Percentiles rank a stretch among this genome's conserved stretches.
phyloP scores from a whole-genome alignment of 495 filamentous ascomycete genomes.

The Xylaria scruposa region DNA sequence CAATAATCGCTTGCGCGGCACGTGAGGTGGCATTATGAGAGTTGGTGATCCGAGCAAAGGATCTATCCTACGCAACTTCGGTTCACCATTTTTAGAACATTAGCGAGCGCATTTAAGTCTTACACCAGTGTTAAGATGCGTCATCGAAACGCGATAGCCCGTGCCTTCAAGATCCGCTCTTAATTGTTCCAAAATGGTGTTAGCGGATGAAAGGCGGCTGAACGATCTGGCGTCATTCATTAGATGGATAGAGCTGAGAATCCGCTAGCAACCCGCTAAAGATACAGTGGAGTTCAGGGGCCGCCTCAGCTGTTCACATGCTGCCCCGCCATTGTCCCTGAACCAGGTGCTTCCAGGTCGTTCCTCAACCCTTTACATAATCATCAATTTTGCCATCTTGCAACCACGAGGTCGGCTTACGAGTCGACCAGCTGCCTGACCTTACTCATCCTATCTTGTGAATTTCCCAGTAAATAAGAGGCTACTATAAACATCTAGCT shows the following conservation, averaged over 20 bases:
- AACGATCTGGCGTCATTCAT: constrained; percentile 1
- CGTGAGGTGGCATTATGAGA: constrained; percentile 50
- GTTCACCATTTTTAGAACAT: background rate
- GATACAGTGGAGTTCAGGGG: background rate
- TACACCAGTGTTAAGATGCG: constrained; percentile 17
- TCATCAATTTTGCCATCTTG: constrained; percentile 37
- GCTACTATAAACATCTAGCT: background rate
- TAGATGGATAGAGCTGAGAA: background rate
- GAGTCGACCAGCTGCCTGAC: constrained; percentile 34
- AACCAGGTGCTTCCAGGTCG: constrained; percentile 39
- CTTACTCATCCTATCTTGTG: background rate
- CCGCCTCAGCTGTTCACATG: constrained; percentile 8
- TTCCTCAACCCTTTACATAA: constrained; percentile 34
- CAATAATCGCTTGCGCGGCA: constrained; percentile 54
- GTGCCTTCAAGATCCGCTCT: constrained; percentile 30
- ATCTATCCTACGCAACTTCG: background rate
- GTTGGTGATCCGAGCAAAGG: background rate
- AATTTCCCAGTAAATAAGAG: constrained; percentile 26
- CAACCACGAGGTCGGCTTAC: constrained; percentile 31
- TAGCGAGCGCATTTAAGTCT: background rate
- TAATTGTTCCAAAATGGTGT: constrained; percentile 21
- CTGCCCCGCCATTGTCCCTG: constrained; percentile 6
- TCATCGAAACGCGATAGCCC: constrained; percentile 44
- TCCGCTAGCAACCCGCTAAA: constrained; percentile 2
- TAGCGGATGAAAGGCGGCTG: constrained; percentile 11